Conservation (phyloP, 1,284 basidiomycete species). For the Cryptococcus jaspeensis region DNA sequence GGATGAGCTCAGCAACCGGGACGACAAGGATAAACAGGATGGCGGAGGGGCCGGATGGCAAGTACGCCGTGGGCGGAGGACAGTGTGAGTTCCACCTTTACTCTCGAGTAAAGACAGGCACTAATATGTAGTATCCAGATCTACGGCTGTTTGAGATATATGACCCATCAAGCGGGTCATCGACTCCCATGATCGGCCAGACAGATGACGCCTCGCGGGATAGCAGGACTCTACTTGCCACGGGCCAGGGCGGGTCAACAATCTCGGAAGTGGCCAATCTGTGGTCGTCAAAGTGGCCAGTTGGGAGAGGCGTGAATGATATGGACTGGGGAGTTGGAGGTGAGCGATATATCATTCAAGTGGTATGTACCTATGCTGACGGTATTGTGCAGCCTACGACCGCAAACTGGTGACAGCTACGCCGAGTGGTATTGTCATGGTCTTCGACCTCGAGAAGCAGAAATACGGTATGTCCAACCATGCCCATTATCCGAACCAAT, state of each 20-base stretch:
- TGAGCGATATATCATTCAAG: conserved; percentile 51
- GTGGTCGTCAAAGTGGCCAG: conserved; percentile 45
- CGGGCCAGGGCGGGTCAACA: conserved; percentile 39
- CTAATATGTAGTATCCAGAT: conserved; percentile 28
- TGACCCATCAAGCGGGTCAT: conserved; percentile 16
- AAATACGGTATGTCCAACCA: conserved; percentile 62
- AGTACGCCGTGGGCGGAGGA: conserved; percentile 46
- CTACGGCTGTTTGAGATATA: conserved; percentile 41
- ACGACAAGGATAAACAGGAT: conserved; percentile 40
- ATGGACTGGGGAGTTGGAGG: conserved; percentile 76
- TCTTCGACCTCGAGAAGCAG: conserved; percentile 76
- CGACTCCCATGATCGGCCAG: conserved; percentile 16
- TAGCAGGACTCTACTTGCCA: conserved; percentile 20
- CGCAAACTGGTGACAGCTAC: conserved; percentile 80
- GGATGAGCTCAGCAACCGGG: conserved; percentile 19
- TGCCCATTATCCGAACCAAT: too few species aligned
- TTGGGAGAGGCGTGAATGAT: conserved; percentile 55
- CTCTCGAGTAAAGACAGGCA: not conserved
- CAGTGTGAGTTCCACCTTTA: conserved; percentile 38
- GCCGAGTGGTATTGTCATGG: conserved; percentile 75
- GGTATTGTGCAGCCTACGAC: conserved; percentile 61
- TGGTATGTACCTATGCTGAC: not conserved
- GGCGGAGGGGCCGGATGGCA: conserved; percentile 43
- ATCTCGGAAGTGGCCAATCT: conserved; percentile 48
- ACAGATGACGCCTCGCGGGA: conserved; percentile 3